phyloP scores from a whole-genome alignment of 192 early-diverging fungal species.

The Chytriomyces confervae region DNA sequence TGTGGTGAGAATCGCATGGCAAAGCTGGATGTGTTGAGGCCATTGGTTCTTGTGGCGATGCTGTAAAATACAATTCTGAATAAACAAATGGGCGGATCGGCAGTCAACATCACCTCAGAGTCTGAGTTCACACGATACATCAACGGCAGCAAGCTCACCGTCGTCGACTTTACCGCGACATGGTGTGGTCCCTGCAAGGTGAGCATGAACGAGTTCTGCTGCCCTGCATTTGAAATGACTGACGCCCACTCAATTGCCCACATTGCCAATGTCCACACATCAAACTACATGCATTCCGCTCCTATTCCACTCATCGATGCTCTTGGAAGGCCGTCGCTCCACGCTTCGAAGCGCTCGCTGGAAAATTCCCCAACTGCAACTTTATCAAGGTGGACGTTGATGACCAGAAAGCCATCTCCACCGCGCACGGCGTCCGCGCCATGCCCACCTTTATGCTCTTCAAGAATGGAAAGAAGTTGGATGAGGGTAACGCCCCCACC shows the following conservation, averaged over 20 bases:
- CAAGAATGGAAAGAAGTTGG: slow-evolving; percentile 57
- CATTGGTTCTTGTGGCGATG: no score
- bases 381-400: slow-evolving; percentile 91
- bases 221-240: no score
- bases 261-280: no score
- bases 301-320: no score
- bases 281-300: no score
- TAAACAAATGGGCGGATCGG: no score
- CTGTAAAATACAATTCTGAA: no score
- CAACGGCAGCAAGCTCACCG: slow-evolving; percentile 23
- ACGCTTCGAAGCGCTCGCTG: slow-evolving; percentile 64
- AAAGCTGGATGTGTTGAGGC: no score
- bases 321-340: slow-evolving; percentile 49
- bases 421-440: slow-evolving; percentile 56
- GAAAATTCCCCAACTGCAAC: slow-evolving; percentile 56
- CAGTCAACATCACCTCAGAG: slow-evolving; percentile 20
- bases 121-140: slow-evolving; percentile 26
- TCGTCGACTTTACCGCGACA: slow-evolving; percentile 34
- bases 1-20: no score
- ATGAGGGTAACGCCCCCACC: slow-evolving; percentile 38
- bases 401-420: slow-evolving; percentile 51
- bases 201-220: no score
- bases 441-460: slow-evolving; percentile 78
- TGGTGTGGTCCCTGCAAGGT: slow-evolving; percentile 61
- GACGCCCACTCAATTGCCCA: no score